Evolutionary conservation across 2,329 filamentous ascomycete genomes (phyloP).

Genomic region (Nothophaeocryptopus gaeumannii): DNA sequence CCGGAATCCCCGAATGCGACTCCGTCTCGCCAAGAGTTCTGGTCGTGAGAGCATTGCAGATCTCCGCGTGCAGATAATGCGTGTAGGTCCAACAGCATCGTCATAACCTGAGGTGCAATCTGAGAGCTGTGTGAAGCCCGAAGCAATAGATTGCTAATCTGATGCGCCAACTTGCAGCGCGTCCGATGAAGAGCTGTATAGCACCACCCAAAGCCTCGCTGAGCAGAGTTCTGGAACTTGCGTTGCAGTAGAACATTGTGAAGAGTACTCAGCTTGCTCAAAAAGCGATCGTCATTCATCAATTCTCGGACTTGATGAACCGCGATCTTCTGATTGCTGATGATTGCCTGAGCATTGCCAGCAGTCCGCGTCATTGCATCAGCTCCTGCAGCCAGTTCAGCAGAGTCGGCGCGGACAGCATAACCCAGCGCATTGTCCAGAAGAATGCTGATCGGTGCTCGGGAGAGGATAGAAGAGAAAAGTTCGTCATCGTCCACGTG

Average conservation of each 20-base stretch:
- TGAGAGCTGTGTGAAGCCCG: conserved; percentile 18
- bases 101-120: conserved; percentile 15
- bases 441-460: conserved; percentile 18
- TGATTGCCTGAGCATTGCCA: conserved; percentile 11
- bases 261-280: conserved; percentile 9
- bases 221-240: not conserved
- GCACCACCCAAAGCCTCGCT: conserved; percentile 15
- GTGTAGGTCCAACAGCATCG: conserved; percentile 20
- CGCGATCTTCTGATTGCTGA: conserved; percentile 20
- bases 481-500: conserved; percentile 18
- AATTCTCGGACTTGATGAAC: conserved; percentile 20
- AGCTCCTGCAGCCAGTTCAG: conserved; percentile 14
- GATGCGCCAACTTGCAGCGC: conserved; percentile 20
- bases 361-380: conserved; percentile 17
- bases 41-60: conserved; percentile 16
- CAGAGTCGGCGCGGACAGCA: conserved; percentile 14
- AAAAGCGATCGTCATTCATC: conserved; percentile 15
- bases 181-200: conserved; percentile 16
- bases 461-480: conserved; percentile 20
- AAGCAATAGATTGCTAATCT: conserved; percentile 20
- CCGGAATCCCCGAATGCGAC: conserved; percentile 6
- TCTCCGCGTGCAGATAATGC: conserved; percentile 19
- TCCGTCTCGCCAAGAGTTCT: conserved; percentile 11
- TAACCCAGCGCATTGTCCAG: conserved; percentile 19
- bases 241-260: not conserved